Evolutionary conservation across 257 asterid species (phyloP).

Genomic region (Solanum ossicruentum): DNA sequence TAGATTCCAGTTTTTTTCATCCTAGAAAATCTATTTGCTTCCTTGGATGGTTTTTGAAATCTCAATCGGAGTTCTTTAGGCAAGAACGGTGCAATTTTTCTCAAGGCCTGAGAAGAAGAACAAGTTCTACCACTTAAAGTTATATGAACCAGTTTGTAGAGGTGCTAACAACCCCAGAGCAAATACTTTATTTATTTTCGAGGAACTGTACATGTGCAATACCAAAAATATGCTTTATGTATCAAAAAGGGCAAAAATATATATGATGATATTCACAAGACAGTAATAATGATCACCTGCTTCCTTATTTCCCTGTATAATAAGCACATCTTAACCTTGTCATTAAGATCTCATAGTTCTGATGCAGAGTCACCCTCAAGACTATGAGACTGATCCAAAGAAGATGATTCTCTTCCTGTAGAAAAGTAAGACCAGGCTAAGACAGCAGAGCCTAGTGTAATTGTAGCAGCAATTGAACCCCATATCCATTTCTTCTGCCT

Average conservation of each 20-base stretch:
- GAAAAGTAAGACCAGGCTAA: constrained; percentile 53
- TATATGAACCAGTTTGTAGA: neutral
- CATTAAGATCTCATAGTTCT: constrained; percentile 12
- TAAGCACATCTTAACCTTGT: neutral
- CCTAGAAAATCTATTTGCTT: neutral
- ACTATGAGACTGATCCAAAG: constrained; percentile 13
- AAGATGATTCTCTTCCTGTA: constrained; percentile 39
- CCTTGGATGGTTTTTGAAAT: neutral
- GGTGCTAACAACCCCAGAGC: constrained; percentile 12
- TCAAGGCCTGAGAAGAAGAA: neutral
- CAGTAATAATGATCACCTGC: constrained; percentile 19
- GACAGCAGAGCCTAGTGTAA: constrained; percentile 53
- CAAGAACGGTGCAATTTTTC: neutral
- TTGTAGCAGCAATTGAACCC: constrained; percentile 63
- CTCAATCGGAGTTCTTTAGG: neutral
- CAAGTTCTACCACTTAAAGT: neutral
- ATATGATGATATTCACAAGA: constrained; percentile 29
- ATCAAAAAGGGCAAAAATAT: constrained; percentile 7
- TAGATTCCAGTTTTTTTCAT: neutral
- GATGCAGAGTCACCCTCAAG: constrained; percentile 16
- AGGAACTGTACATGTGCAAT: constrained; percentile 25
- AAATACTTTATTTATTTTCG: neutral
- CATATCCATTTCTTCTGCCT: constrained; percentile 48
- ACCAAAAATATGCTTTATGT: constrained; percentile 4
- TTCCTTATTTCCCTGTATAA: constrained; percentile 13